These are phyloP conservation scores for Calocera cornea DNA, from an alignment of 768 basidiomycete species.

Conservation along the genomic window DNA sequence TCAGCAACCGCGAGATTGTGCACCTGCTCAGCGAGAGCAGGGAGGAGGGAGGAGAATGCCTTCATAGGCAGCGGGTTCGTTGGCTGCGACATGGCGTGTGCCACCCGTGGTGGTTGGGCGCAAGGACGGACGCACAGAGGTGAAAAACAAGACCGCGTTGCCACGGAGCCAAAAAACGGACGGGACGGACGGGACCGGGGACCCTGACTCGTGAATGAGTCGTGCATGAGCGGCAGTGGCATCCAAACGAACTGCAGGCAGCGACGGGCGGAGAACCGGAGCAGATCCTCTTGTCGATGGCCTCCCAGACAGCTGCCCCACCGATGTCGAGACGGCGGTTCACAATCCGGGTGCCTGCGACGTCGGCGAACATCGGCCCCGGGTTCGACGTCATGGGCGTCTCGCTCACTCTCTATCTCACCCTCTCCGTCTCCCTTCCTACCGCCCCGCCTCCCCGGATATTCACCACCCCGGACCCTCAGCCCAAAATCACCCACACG, in stretches of 20 bases:
- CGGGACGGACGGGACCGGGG: too few species aligned
- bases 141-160: not conserved
- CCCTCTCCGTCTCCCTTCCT: constrained; percentile 46
- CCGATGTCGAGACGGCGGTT: constrained; percentile 21
- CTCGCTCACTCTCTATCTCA: constrained; percentile 75
- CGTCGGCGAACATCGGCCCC: constrained; percentile 96
- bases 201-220: constrained; percentile 6
- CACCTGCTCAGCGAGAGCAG: constrained; percentile 8
- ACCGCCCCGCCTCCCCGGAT: constrained; percentile 22
- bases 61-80: constrained; percentile 9
- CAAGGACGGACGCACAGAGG: not conserved
- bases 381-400: constrained; percentile 99
- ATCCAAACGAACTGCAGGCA: not conserved
- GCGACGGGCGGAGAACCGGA: not conserved
- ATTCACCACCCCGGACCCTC: constrained; percentile 13
- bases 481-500: constrained; percentile 58
- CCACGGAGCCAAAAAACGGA: not conserved
- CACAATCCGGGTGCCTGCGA: constrained; percentile 82
- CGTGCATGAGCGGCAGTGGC: too few species aligned
- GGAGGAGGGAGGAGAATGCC: constrained; percentile 11
- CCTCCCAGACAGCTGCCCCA: not conserved
- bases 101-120: not conserved
- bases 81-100: constrained; percentile 1
- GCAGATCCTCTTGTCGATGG: not conserved
- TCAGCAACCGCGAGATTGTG: not conserved